Evolutionary conservation across 768 basidiomycete genomes (phyloP), one percentile per base, ranked within the genome.

Genomic region (Psilocybe cubensis): DNA sequence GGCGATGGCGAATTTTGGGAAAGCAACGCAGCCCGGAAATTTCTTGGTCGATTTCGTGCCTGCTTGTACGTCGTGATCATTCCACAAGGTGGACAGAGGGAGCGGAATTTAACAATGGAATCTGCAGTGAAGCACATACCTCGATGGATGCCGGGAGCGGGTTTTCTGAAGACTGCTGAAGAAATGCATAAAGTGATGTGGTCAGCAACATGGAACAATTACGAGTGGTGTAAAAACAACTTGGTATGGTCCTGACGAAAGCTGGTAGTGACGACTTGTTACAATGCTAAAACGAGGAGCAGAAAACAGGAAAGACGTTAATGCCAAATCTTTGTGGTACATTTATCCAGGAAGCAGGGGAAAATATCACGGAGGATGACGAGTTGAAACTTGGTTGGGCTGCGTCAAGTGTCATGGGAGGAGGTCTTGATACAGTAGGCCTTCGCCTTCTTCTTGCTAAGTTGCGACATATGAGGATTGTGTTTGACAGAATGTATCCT

Each of bases 141-240:
- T 0, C 50, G 63, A 45, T 86, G 83, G 83, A 67, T 80, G 42
- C 85, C 84, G 1, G 85, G 84, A 14, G 76, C 81, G 0, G 74
- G 74, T 0, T 86, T 84, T 75, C 72, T 78, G 62, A 70, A 70
- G 17, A 69, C 71, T 11, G 83, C 79, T 3, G 61, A 64, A 0
- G 60, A 66, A 31, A 79, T 74, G 73, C 65, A 65, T 5, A 63
- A 64, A 20, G 24, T 43, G 1, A 11, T 31, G 17, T 42, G 51
- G 54, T 29, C 44, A 6, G 43, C 45, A 6, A 33, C 28, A 2
- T 54, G 55, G 72, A 70, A 2, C 59, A 76, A 5, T 52, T 67
- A 8, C 67, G 74, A 14, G 70, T 80, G 66, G 64, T 78, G n/a
- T 14, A 70, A 74, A 38, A 63, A 76, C 21, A 75, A 79, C 18